Percentiles rank a stretch among this genome's conserved stretches.
These are phyloP conservation scores for Bipolaris gigantea DNA, from an alignment of 2,329 filamentous ascomycete genomes.

Conservation along the genomic window DNA sequence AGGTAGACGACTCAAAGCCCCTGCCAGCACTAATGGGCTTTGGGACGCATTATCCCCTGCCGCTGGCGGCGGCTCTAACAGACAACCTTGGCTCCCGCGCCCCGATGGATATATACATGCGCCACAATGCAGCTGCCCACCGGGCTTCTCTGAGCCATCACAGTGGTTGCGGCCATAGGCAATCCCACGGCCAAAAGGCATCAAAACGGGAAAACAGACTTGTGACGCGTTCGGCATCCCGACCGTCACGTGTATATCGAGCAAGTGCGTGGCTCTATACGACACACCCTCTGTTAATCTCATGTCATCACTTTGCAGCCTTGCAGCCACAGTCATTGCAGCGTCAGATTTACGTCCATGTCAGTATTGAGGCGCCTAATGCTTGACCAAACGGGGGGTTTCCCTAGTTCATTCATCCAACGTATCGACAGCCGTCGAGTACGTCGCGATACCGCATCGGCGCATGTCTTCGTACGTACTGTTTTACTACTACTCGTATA, in stretches of 20 bases:
- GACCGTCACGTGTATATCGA: not conserved
- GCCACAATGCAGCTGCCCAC: not conserved
- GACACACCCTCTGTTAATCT: not conserved
- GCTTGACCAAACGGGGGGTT: not conserved
- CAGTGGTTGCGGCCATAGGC: not conserved
- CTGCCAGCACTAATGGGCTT: not conserved
- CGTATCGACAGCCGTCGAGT: not conserved
- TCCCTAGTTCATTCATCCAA: not conserved
- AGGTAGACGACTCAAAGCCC: not conserved
- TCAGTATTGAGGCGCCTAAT: not conserved
- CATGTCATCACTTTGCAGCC: not conserved
- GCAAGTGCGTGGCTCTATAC: not conserved
- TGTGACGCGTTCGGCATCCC: not conserved
- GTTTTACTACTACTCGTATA: not conserved
- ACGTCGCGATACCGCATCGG: not conserved
- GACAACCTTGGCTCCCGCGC: not conserved
- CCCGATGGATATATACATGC: not conserved
- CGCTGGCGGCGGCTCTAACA: conserved; percentile 2
- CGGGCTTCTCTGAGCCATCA: not conserved
- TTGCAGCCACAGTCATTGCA: not conserved
- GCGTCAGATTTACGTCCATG: not conserved
- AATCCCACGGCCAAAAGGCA: not conserved
- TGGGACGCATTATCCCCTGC: not conserved
- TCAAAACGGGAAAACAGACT: not conserved
- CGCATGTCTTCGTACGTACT: not conserved